Conservation (phyloP, 768 basidiomycete species). For the Roridomyces roridus region DNA sequence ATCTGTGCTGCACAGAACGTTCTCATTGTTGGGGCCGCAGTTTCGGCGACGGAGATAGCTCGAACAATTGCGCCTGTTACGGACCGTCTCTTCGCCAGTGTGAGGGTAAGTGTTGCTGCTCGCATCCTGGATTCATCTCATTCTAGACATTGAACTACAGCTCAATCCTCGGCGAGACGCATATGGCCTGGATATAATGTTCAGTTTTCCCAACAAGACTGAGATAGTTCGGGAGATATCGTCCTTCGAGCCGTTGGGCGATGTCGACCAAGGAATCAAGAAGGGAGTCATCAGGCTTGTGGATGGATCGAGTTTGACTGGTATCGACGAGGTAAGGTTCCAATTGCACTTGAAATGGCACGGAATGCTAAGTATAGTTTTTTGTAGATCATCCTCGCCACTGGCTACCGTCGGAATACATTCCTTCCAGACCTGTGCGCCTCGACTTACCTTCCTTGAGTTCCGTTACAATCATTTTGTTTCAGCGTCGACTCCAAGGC, state of each 20-base stretch:
- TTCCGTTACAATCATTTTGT: too few species aligned
- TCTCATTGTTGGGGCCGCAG: too few species aligned
- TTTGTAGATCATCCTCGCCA: constrained; percentile 1
- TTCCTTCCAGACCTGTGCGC: neutral
- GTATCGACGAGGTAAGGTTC: constrained; percentile 30
- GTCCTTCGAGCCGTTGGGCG: constrained; percentile 25
- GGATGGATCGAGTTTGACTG: constrained; percentile 33
- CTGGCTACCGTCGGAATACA: neutral
- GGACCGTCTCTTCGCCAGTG: neutral
- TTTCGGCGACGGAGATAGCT: too few species aligned
- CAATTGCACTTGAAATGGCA: too few species aligned
- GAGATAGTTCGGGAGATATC: constrained; percentile 27
- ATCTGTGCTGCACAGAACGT: too few species aligned
- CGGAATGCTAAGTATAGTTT: neutral
- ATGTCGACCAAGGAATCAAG: constrained; percentile 24
- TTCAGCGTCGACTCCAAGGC: neutral
- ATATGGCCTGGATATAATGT: too few species aligned
- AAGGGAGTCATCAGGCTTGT: constrained; percentile 32
- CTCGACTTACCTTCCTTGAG: neutral
- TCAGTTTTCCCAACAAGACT: neutral
- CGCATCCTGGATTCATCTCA: neutral
- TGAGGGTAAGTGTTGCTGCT: neutral
- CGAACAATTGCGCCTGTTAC: neutral
- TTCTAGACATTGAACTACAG: constrained; percentile 20
- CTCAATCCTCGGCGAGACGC: constrained; percentile 11